Base-by-base conservation (phyloP, 2,329 filamentous ascomycete genomes). In the Pseudocercospora musae region DNA sequence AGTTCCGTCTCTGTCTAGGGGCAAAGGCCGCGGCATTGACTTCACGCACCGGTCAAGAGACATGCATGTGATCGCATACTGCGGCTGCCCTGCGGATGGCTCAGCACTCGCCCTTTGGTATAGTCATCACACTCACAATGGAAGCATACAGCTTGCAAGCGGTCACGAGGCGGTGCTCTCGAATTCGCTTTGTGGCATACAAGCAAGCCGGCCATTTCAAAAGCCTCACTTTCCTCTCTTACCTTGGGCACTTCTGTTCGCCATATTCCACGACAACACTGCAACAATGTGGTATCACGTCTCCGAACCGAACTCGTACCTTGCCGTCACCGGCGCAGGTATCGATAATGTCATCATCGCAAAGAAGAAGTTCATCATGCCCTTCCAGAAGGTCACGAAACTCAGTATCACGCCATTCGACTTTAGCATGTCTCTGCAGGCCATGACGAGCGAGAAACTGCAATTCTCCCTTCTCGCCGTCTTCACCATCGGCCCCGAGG, bases 401-500 rank as follows among this genome's bases (percentile, higher is more conserved):
- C 67, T 74, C 58, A 67, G 68, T 48, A 72, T 73, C 68, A 72
- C 73, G 8, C 89, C 89, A 0, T 90, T 91, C 72, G 91, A 96
- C 77, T 94, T 95, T 77, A 86, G 85, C 62, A 90, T 96, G 83
- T 87, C 87, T 60, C 80, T 96, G 1, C 90, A 93, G 73, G 91
- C 91, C 60, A 96, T 96, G 91, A 96, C 91, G 18, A 86, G 88
- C 70, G 92, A 96, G 79, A 96, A 96, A 76, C 83, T 95, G 2
- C 89, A 93, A 66, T 93, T 95, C 74, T 82, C 87, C 4, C 84
- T 95, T 0, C 91, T 91, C 2, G 90, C 92, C 10, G 90, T 95
- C 66, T 95, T 95, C 78, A 95, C 91, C 40, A 89, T 95, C 63
- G 91, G 91, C 13, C 91, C 92, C 0, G 87, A 92, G 65, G 86